Evolutionary conservation across 371 early-diverging fungal species (phyloP).

Genomic region (Haplosporangium sp.): DNA sequence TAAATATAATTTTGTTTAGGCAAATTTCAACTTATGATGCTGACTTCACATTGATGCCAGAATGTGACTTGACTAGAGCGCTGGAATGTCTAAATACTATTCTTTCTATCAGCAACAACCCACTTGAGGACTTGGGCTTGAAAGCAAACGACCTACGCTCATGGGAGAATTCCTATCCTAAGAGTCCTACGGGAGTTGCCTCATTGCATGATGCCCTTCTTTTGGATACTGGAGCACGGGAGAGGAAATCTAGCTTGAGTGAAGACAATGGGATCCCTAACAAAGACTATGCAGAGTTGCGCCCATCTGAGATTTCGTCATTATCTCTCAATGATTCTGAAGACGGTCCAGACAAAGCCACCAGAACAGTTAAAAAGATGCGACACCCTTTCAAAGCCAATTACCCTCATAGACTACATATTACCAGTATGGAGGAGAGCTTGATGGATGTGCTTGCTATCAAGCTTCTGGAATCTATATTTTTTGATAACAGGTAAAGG

Average conservation of each 20-base stretch:
- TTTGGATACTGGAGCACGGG: conserved; percentile 7
- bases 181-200: not conserved
- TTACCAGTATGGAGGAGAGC: conserved; percentile 48
- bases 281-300: conserved; percentile 15
- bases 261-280: conserved; percentile 20
- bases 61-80: conserved; percentile 42
- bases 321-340: conserved; percentile 24
- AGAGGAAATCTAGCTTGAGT: conserved; percentile 11
- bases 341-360: not conserved
- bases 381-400: conserved; percentile 28
- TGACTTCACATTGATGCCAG: conserved; percentile 49
- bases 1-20: conserved; percentile 8
- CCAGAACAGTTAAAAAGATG: conserved; percentile 1
- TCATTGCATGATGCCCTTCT: conserved; percentile 40
- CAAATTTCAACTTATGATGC: conserved; percentile 53
- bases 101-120: conserved; percentile 42
- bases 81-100: conserved; percentile 29
- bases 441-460: conserved; percentile 37
- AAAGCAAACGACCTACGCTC: conserved; percentile 29
- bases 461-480: conserved; percentile 42
- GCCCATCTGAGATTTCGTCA: conserved; percentile 30
- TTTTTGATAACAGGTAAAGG: conserved; percentile 45
- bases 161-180: conserved; percentile 37
- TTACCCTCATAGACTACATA: conserved; percentile 34
- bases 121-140: conserved; percentile 32